Evolutionary conservation across 2,329 filamentous ascomycete genomes (phyloP).

Genomic region (Ascochyta pisi): DNA sequence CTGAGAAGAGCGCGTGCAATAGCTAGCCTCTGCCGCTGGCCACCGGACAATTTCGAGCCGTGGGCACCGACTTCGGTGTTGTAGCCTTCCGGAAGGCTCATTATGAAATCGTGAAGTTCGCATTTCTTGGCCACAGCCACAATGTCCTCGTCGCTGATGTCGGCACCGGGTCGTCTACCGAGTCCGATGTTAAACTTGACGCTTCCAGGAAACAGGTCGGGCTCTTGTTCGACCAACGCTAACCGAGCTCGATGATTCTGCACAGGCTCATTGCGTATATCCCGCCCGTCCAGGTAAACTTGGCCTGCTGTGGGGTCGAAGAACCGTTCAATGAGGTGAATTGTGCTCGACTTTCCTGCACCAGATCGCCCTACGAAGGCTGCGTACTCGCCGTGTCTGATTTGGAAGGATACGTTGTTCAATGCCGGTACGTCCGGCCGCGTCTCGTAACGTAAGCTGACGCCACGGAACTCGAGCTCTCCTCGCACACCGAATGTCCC

Average conservation of each 20-base stretch:
- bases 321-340: constrained; percentile 56
- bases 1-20: constrained; percentile 56
- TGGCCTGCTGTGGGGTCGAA: constrained; percentile 51
- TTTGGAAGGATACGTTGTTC: constrained; percentile 49
- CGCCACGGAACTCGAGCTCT: constrained; percentile 43
- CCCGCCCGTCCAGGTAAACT: constrained; percentile 51
- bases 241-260: constrained; percentile 48
- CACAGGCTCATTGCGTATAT: constrained; percentile 50
- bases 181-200: constrained; percentile 54
- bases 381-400: constrained; percentile 46
- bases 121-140: constrained; percentile 50
- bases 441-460: constrained; percentile 43
- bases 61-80: constrained; percentile 54
- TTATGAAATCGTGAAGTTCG: constrained; percentile 57
- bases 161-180: constrained; percentile 42
- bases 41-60: constrained; percentile 54
- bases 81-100: constrained; percentile 56
- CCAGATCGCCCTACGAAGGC: constrained; percentile 56
- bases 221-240: constrained; percentile 54
- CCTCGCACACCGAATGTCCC: constrained; percentile 30
- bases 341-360: constrained; percentile 55
- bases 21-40: constrained; percentile 55
- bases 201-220: constrained; percentile 54
- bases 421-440: constrained; percentile 43
- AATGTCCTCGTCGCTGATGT: constrained; percentile 36